Evolutionary conservation across 805 yeast species (phyloP), one percentile per base, ranked within the genome.

Genomic region (Teunomyces pallodes): DNA sequence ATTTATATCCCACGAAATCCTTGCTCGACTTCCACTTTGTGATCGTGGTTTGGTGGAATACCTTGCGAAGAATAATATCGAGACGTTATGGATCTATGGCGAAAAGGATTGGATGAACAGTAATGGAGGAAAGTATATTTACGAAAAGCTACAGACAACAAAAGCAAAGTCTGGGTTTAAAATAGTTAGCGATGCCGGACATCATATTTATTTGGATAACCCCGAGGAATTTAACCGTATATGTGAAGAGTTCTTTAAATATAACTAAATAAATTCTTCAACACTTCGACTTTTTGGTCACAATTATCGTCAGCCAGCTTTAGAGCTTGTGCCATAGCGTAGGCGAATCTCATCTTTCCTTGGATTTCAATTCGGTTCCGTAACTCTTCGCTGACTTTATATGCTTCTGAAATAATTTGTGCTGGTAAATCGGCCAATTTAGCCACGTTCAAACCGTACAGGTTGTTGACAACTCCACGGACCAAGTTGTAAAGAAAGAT

Each of bases 371-470:
- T 56, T 27, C 54, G 54, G 3, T 48, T 41, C 52, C 63, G 67
- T 57, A 69, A 51, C 28, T 52, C 52, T 43, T 65, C 66, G 9
- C 83, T 72, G 13, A 70, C 60, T 14, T 46, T 43, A 42, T 54
- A 66, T 0, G 89, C 89, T 3, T 60, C 56, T 1, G 66, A 61
- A 4, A 83, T 70, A 5, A 85, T 68, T 1, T 57, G 60, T 3
- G 56, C 58, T 0, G 84, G 81, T 1, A 90, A 65, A 0, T 81
- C 80, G 0, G 96, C 94, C 48, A 90, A 58, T 50, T 81, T 77
- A 0, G 96, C 97, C 33, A 89, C 96, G 59, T 90, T 88, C 31
- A 91, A 70, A 1, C 97, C 97, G 63, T 85, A 90, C 47, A 91
- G 87, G 46, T 83, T 77, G 36, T 79, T 64, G 16, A 70, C 67